phyloP scores from a whole-genome alignment of 768 basidiomycete species.

The Leccinum pellstonianum region DNA sequence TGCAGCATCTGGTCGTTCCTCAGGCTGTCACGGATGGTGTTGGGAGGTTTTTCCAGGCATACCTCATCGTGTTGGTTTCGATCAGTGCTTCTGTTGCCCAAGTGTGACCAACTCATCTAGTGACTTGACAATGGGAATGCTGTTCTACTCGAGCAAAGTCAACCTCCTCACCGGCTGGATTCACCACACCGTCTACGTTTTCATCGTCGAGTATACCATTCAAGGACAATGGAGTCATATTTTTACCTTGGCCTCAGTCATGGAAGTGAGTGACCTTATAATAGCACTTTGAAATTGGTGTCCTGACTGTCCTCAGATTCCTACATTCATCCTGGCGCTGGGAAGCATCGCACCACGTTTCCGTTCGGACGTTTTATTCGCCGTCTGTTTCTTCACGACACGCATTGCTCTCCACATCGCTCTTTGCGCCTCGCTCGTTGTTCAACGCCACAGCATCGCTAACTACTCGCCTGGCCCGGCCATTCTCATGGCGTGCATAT shows the following conservation, averaged over 20 bases:
- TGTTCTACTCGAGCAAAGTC: conserved; percentile 46
- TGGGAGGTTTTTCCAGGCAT: conserved; percentile 45
- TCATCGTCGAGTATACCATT: conserved; percentile 40
- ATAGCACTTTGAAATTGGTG: neutral
- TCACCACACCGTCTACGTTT: conserved; percentile 45
- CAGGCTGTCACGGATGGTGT: conserved; percentile 24
- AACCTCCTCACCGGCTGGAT: conserved; percentile 57
- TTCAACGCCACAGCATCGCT: conserved; percentile 31
- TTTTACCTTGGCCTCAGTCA: conserved; percentile 44
- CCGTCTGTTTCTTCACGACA: conserved; percentile 48
- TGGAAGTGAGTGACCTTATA: conserved; percentile 46
- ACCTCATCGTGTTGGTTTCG: conserved; percentile 37
- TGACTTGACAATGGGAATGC: conserved; percentile 44
- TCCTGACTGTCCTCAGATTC: conserved; percentile 36
- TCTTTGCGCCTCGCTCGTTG: conserved; percentile 34
- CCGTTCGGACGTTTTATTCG: conserved; percentile 51
- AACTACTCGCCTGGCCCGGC: conserved; percentile 40
- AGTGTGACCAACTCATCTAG: conserved; percentile 26
- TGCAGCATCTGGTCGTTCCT: conserved; percentile 25
- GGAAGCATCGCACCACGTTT: conserved; percentile 43
- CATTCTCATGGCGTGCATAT: conserved; percentile 38
- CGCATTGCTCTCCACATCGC: conserved; percentile 48
- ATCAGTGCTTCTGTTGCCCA: conserved; percentile 14
- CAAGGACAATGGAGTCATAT: conserved; percentile 38
- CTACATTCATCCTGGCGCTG: conserved; percentile 52